Percentiles rank a stretch among this genome's conserved stretches.
These are phyloP conservation scores for Aspergillus avenaceus DNA, from an alignment of 495 filamentous ascomycete genomes.

Conservation along the genomic window DNA sequence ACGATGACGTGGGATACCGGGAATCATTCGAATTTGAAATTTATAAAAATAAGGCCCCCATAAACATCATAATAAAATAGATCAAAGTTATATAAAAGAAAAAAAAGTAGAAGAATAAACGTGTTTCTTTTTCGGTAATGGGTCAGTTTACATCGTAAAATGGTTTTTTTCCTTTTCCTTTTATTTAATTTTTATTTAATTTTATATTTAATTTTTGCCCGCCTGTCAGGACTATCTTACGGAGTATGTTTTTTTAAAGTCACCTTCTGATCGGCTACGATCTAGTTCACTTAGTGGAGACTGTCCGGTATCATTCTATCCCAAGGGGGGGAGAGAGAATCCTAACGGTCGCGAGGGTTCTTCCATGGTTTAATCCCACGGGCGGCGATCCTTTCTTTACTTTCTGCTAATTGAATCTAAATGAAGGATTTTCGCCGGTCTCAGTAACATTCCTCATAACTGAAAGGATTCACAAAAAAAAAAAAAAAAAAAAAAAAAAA, in stretches of 20 bases:
- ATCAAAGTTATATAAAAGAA: too few species aligned
- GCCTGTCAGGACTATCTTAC: too few species aligned
- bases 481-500: constrained; percentile 1
- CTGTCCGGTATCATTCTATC: background rate
- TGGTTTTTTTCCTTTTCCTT: background rate
- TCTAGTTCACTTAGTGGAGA: background rate
- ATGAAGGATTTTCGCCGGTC: background rate
- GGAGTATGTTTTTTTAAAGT: too few species aligned
- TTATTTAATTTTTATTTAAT: background rate
- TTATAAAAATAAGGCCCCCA: too few species aligned
- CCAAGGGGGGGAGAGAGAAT: background rate
- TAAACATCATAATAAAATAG: too few species aligned
- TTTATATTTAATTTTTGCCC: background rate
- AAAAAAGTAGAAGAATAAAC: too few species aligned
- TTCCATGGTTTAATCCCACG: constrained; percentile 3
- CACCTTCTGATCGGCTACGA: too few species aligned
- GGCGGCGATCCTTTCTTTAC: background rate
- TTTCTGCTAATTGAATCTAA: too few species aligned
- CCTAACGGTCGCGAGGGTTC: background rate
- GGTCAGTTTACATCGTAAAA: background rate
- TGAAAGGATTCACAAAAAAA: constrained; percentile 2
- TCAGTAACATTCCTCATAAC: constrained; percentile 14
- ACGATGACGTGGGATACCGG: constrained; percentile 12
- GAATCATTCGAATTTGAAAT: background rate
- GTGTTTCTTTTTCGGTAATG: background rate